Conservation (phyloP, 768 basidiomycete species). For the Brasilioporus rufonigricans region DNA sequence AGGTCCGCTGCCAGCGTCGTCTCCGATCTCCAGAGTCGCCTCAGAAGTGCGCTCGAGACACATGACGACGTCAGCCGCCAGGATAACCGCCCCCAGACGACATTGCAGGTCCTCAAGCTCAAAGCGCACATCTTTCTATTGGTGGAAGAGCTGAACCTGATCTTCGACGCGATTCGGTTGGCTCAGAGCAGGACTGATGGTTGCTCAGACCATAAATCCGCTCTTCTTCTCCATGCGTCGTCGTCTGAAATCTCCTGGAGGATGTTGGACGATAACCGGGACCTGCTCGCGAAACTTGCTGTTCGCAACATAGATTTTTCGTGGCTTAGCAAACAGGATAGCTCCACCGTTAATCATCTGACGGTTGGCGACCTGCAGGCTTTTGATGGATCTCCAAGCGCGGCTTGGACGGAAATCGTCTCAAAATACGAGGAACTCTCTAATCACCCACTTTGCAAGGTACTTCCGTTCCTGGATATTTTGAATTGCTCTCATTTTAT, state of each 20-base stretch:
- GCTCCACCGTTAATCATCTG: constrained; percentile 78
- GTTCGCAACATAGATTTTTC: constrained; percentile 74
- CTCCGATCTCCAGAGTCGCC: constrained; percentile 65
- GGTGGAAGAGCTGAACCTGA: constrained; percentile 74
- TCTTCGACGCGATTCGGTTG: constrained; percentile 84
- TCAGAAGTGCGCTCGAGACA: constrained; percentile 63
- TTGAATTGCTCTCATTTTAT: constrained; percentile 4
- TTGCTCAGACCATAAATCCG: constrained; percentile 71
- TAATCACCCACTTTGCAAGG: constrained; percentile 72
- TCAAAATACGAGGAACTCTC: constrained; percentile 71
- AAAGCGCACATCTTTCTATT: constrained; percentile 71
- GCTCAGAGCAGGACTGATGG: constrained; percentile 74
- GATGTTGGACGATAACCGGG: constrained; percentile 74
- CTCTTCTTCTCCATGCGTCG: constrained; percentile 74
- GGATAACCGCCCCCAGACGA: constrained; percentile 37
- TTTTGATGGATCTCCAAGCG: constrained; percentile 80
- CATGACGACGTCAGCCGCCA: constrained; percentile 39
- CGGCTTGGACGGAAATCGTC: constrained; percentile 85
- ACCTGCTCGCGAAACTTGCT: constrained; percentile 83
- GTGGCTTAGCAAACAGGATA: constrained; percentile 85
- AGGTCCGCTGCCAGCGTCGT: constrained; percentile 69
- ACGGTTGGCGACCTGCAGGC: constrained; percentile 76
- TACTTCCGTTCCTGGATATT: constrained; percentile 22
- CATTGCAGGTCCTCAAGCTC: constrained; percentile 60
- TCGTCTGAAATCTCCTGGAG: constrained; percentile 89